Percentiles rank a stretch among this genome's conserved stretches.
phyloP scores from a whole-genome alignment of 345 rosid species.

The Populus tremula region DNA sequence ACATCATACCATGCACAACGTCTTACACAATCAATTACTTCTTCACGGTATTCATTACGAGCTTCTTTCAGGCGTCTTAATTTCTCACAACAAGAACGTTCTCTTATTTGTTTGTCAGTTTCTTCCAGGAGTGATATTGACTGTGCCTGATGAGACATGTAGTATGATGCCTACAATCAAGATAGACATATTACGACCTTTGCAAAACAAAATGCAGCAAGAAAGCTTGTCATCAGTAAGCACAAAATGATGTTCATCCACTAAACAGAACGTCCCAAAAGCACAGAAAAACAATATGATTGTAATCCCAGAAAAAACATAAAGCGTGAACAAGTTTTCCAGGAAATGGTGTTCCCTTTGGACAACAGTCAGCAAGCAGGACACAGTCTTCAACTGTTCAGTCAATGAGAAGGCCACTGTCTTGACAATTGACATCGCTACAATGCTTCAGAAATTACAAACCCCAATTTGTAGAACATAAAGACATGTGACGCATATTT shows the following conservation, averaged over 20 bases:
- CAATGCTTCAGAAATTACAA: no score
- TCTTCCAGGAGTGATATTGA: constrained; percentile 82
- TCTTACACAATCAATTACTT: constrained; percentile 78
- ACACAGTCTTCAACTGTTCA: no score
- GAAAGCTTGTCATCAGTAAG: background rate
- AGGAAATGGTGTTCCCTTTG: background rate
- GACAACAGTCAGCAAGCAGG: background rate
- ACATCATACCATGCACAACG: constrained; percentile 79
- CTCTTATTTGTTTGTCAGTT: constrained; percentile 87
- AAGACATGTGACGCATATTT: no score
- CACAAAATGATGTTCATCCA: background rate
- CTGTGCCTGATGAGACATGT: constrained; percentile 85
- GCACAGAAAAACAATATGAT: background rate
- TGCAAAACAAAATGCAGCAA: background rate
- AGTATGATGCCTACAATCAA: constrained; percentile 72
- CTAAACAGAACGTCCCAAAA: background rate
- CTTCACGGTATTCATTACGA: constrained; percentile 80
- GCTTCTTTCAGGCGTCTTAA: constrained; percentile 84
- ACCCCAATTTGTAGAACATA: no score
- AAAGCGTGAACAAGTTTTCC: background rate
- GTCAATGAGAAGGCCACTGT: no score
- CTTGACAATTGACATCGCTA: no score
- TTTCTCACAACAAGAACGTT: constrained; percentile 61
- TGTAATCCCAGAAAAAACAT: background rate
- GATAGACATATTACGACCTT: background rate